These are phyloP conservation scores for Fusarium subglutinans DNA, from an alignment of 2,329 filamentous ascomycete species.

Conservation along the genomic window DNA sequence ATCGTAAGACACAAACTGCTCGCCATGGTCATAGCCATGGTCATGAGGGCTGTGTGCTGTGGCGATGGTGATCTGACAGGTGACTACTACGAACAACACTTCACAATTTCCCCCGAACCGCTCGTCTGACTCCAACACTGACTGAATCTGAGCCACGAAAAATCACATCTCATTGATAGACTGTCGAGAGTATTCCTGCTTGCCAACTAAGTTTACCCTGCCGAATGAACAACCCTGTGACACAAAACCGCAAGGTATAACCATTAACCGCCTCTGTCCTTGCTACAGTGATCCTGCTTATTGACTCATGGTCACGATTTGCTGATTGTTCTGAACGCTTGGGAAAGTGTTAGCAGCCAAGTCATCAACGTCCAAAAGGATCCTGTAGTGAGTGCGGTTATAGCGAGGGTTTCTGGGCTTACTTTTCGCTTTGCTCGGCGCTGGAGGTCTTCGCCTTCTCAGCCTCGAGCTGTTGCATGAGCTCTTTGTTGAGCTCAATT, in stretches of 20 bases:
- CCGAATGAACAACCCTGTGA: not conserved
- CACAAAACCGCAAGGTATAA: too few species aligned
- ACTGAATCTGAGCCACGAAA: not conserved
- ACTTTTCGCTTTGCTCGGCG: too few species aligned
- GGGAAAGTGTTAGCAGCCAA: not conserved
- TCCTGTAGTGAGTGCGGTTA: rapidly evolving
- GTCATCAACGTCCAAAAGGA: not conserved
- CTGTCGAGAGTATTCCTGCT: not conserved
- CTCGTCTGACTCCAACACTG: too few species aligned
- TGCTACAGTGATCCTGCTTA: rapidly evolving
- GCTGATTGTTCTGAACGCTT: rapidly evolving
- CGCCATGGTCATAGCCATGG: too few species aligned
- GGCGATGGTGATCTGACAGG: not conserved
- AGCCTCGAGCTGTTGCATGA: not conserved
- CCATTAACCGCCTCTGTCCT: too few species aligned
- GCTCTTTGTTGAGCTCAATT: not conserved
- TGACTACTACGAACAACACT: not conserved
- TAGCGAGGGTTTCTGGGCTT: too few species aligned
- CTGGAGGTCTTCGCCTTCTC: not conserved
- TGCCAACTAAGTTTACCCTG: not conserved
- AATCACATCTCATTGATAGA: not conserved
- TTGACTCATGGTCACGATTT: rapidly evolving
- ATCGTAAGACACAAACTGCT: not conserved
- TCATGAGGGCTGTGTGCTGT: not conserved
- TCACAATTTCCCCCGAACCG: not conserved